Percentiles rank a stretch among this genome's conserved stretches.
Evolutionary conservation across 75 land plant species (phyloP).

Genomic region (Chamaecyparis obtusa): DNA sequence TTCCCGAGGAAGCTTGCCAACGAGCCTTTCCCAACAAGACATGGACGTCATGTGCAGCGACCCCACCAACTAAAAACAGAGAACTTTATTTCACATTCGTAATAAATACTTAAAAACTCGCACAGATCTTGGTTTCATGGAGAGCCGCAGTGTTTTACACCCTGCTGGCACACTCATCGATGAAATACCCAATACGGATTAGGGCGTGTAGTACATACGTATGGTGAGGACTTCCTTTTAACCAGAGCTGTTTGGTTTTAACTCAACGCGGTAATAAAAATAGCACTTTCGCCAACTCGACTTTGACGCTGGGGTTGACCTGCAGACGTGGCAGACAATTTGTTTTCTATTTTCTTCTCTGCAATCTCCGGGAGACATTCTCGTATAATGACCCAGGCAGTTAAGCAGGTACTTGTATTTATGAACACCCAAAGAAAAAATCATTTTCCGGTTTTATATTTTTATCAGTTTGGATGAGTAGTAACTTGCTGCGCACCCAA

Average conservation of each 20-base stretch:
- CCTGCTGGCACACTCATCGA: background rate
- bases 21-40: background rate
- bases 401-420: background rate
- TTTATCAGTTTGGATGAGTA: background rate
- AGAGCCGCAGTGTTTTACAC: background rate
- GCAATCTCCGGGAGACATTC: background rate
- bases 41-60: background rate
- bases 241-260: background rate
- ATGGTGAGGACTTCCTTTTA: background rate
- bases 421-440: background rate
- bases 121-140: background rate
- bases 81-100: no score
- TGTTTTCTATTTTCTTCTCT: background rate
- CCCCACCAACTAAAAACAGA: background rate
- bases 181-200: no score
- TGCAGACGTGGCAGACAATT: background rate
- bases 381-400: background rate
- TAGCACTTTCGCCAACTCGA: background rate
- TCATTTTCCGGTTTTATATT: background rate
- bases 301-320: background rate
- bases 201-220: no score
- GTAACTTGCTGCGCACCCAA: background rate
- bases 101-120: background rate
- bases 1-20: background rate
- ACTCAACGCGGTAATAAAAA: background rate